A percentile compares a stretch with the other conserved stretches of the same genome.
phyloP scores from a whole-genome alignment of 257 asterid genomes.

The Hygrophila difformis region DNA sequence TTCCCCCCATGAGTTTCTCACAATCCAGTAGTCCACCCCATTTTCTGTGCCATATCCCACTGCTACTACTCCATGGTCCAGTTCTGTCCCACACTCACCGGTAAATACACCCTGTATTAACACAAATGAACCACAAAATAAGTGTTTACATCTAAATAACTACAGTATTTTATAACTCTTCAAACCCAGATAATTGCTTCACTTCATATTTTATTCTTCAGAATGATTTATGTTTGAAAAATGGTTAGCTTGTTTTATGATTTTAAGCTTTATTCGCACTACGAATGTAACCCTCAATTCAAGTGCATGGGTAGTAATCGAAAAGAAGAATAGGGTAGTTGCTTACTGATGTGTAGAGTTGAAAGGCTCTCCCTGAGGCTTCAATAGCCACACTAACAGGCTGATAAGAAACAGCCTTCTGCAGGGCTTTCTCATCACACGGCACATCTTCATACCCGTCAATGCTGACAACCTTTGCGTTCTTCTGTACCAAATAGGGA shows the following conservation, averaged over 20 bases:
- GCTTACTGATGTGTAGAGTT: constrained; percentile 50
- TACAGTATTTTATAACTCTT: too few relatives aligned
- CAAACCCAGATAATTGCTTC: too few relatives aligned
- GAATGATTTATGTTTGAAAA: background rate
- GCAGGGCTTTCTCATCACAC: constrained; percentile 46
- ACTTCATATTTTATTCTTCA: too few relatives aligned
- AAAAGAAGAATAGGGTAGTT: background rate
- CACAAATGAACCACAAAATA: background rate
- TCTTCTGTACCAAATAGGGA: constrained; percentile 30
- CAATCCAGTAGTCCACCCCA: constrained; percentile 67
- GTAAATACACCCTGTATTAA: constrained; percentile 50
- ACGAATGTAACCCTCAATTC: too few relatives aligned
- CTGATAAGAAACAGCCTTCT: constrained; percentile 73
- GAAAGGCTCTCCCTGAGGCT: constrained; percentile 73
- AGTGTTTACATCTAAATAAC: too few relatives aligned
- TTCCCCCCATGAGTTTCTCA: constrained; percentile 81
- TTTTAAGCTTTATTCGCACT: too few relatives aligned
- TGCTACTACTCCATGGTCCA: constrained; percentile 77
- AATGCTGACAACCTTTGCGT: constrained; percentile 54
- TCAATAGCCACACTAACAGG: constrained; percentile 78
- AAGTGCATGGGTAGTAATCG: too few relatives aligned
- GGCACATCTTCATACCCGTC: constrained; percentile 85
- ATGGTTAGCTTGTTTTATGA: too few relatives aligned
- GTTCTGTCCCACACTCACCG: constrained; percentile 46
- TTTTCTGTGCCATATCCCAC: constrained; percentile 70